Conservation (phyloP, 768 basidiomycete genomes). For the Cubamyces sp. region DNA sequence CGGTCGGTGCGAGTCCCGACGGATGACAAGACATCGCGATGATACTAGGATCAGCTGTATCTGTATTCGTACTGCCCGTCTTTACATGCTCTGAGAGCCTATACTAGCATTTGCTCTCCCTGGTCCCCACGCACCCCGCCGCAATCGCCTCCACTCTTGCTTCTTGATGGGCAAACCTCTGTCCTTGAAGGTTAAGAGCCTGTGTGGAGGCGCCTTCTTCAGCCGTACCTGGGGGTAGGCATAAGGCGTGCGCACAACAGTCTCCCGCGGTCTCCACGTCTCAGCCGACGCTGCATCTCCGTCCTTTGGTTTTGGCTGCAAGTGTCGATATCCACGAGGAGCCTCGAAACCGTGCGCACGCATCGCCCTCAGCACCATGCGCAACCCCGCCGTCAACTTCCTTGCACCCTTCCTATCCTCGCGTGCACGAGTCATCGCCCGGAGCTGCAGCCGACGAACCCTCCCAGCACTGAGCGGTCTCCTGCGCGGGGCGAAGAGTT, state of each 20-base stretch:
- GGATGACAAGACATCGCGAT: no score
- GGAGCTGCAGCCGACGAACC: conserved; percentile 31
- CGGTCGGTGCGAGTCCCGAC: no score
- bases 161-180: conserved; percentile 25
- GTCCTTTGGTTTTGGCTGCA: conserved; percentile 42
- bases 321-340: conserved; percentile 43
- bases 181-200: conserved; percentile 25
- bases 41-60: no score
- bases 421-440: no score
- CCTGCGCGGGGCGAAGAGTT: conserved; percentile 36
- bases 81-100: no score
- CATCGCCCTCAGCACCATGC: conserved; percentile 39
- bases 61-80: no score
- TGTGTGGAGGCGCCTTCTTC: neutral
- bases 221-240: conserved; percentile 15
- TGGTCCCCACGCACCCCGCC: no score
- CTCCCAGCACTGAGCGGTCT: conserved; percentile 38
- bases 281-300: neutral
- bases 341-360: conserved; percentile 43
- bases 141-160: neutral
- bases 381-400: no score
- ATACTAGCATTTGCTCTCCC: no score
- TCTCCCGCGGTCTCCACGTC: neutral
- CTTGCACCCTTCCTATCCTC: no score
- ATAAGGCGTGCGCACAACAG: conserved; percentile 14